A percentile compares a stretch with the other conserved stretches of the same genome.
These are phyloP conservation scores for Syzygium oleosum DNA, from an alignment of 345 rosid genomes.

Conservation along the genomic window DNA sequence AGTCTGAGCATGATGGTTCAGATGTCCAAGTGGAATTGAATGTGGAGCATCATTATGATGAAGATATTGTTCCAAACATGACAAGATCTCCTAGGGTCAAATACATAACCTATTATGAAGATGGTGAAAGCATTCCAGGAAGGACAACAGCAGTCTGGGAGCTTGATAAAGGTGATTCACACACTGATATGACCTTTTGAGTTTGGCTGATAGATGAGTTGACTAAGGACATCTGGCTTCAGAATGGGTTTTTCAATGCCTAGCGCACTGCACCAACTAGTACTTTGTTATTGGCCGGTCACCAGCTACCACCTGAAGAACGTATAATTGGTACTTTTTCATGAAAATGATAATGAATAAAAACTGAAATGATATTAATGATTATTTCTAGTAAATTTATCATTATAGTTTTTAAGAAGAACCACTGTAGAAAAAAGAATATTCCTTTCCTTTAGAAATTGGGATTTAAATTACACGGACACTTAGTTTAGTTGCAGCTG, in stretches of 20 bases:
- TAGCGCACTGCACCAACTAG: not conserved
- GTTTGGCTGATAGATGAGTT: not conserved
- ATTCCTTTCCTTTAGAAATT: not conserved
- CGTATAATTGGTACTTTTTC: not conserved
- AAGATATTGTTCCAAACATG: slow-evolving; percentile 82
- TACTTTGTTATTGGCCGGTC: not conserved
- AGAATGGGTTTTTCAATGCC: not conserved
- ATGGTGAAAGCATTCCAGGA: slow-evolving; percentile 80
- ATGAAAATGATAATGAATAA: not conserved
- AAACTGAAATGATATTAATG: not conserved
- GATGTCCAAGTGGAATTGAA: slow-evolving; percentile 72
- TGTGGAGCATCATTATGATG: slow-evolving; percentile 67
- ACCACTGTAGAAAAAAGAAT: not conserved
- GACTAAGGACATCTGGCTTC: not conserved
- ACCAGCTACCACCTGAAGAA: not conserved
- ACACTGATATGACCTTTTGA: not conserved
- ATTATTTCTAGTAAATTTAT: not conserved
- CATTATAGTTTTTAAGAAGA: not conserved
- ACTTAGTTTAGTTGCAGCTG: not conserved
- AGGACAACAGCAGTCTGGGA: slow-evolving; percentile 98
- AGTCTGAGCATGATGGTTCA: slow-evolving; percentile 95
- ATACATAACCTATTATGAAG: slow-evolving; percentile 88
- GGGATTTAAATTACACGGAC: not conserved
- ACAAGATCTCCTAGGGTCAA: slow-evolving; percentile 72
- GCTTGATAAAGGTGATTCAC: slow-evolving; percentile 69